Percentiles rank a stretch among this genome's conserved stretches.
These are phyloP conservation scores for Striga asiatica DNA, from an alignment of 257 asterid genomes.

Conservation along the genomic window DNA sequence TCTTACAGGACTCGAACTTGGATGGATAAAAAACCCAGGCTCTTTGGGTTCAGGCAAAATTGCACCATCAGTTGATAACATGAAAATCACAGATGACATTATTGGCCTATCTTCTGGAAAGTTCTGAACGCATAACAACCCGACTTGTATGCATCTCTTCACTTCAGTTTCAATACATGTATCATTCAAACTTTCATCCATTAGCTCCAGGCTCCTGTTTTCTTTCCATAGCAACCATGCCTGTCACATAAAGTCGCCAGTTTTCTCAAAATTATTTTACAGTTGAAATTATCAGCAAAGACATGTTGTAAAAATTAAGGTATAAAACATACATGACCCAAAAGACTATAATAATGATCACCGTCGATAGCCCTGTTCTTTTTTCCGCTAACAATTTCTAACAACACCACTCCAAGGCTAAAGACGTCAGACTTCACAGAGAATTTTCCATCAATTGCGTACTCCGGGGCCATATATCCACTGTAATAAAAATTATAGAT, in stretches of 20 bases:
- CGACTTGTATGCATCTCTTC: slow-evolving; percentile 31
- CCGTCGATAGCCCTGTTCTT: slow-evolving; percentile 24
- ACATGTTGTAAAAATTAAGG: neutral
- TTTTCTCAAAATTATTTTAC: neutral
- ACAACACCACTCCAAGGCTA: slow-evolving; percentile 33
- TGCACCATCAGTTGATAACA: slow-evolving; percentile 27
- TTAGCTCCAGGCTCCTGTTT: slow-evolving; percentile 18
- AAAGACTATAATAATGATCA: slow-evolving; percentile 22
- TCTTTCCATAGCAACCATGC: slow-evolving; percentile 35
- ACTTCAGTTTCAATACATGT: slow-evolving; percentile 26
- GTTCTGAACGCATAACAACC: slow-evolving; percentile 30
- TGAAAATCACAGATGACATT: slow-evolving; percentile 30
- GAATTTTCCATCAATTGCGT: slow-evolving; percentile 32
- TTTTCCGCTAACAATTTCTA: slow-evolving; percentile 34
- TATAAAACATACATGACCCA: slow-evolving; percentile 26
- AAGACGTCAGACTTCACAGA: slow-evolving; percentile 33
- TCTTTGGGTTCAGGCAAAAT: slow-evolving; percentile 25
- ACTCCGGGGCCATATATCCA: slow-evolving; percentile 42
- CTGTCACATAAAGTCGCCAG: slow-evolving; percentile 6
- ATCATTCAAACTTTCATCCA: slow-evolving; percentile 20
- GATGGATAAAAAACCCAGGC: slow-evolving; percentile 29
- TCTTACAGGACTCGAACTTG: neutral
- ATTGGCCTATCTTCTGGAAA: slow-evolving; percentile 23
- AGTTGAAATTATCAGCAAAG: neutral
- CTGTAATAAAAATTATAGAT: slow-evolving; percentile 16